A percentile compares a stretch with the other conserved stretches of the same genome.
Evolutionary conservation across 2,329 filamentous ascomycete species (phyloP).

Genomic region (Aureobasidium namibiae): DNA sequence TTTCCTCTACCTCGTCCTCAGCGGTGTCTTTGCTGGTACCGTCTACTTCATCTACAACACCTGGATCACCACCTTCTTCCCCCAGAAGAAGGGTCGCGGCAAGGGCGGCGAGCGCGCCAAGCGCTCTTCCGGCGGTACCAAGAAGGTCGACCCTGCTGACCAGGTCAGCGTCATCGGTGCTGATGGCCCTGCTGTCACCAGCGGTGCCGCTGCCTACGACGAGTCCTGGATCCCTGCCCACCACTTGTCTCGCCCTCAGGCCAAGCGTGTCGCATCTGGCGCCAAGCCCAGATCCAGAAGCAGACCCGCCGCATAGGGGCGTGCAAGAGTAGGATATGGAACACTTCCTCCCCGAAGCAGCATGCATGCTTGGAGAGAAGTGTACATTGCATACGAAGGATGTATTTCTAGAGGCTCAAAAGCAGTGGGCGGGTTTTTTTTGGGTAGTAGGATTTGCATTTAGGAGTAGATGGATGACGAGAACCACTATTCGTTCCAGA

Average conservation of each 20-base stretch:
- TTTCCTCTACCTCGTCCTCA: slow-evolving; percentile 93
- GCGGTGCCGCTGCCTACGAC: slow-evolving; percentile 69
- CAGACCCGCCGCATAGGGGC: slow-evolving; percentile 8
- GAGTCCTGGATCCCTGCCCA: slow-evolving; percentile 88
- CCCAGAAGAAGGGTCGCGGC: slow-evolving; percentile 59
- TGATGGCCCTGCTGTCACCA: slow-evolving; percentile 61
- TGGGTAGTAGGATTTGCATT: neutral
- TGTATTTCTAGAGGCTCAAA: neutral
- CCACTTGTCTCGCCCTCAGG: slow-evolving; percentile 79
- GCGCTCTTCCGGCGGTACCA: slow-evolving; percentile 52
- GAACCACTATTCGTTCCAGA: neutral
- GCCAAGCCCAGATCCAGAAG: slow-evolving; percentile 28
- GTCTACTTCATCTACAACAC: slow-evolving; percentile 97
- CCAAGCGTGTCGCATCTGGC: slow-evolving; percentile 50
- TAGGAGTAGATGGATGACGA: neutral
- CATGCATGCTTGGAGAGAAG: neutral
- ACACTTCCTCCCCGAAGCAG: neutral
- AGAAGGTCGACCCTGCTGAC: slow-evolving; percentile 56
- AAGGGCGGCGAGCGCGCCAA: slow-evolving; percentile 59
- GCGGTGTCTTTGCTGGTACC: slow-evolving; percentile 66
- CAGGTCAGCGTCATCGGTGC: slow-evolving; percentile 57
- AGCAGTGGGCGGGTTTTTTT: neutral
- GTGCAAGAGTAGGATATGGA: neutral
- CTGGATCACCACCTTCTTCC: slow-evolving; percentile 94
- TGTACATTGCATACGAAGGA: neutral